Conservation (phyloP, 1,139 yeast genomes). For the Wickerhamomyces sp. region DNA sequence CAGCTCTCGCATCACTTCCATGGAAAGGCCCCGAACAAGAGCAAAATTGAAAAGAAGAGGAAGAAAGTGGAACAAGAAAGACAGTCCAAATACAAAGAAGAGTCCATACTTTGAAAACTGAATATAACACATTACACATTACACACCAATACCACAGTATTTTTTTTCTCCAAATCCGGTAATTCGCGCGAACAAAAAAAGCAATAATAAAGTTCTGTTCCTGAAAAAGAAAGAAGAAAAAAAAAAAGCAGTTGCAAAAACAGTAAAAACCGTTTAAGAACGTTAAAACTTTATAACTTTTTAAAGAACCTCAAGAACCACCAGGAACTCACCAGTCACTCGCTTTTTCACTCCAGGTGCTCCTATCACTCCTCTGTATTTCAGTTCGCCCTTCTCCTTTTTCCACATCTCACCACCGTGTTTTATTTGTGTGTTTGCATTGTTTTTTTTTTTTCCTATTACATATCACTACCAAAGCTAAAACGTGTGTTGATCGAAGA, state of each 20-base stretch:
- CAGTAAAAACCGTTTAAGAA: neutral
- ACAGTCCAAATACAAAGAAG: conserved; percentile 10
- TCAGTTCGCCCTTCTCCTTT: neutral
- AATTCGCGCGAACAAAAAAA: neutral
- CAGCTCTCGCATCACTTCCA: conserved; percentile 83
- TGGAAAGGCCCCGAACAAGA: conserved; percentile 48
- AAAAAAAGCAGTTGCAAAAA: neutral
- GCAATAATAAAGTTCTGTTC: no score
- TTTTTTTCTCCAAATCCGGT: no score
- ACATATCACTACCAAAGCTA: neutral
- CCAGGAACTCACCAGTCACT: neutral
- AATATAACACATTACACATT: no score
- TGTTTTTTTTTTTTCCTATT: neutral
- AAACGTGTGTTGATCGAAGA: neutral
- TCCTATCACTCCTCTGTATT: neutral
- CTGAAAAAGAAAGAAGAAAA: neutral
- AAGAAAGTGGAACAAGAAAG: conserved; percentile 32
- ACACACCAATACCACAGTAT: no score
- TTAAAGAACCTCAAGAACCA: neutral
- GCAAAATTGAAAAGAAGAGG: conserved; percentile 32
- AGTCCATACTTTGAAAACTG: neutral
- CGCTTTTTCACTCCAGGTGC: no score
- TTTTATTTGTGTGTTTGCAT: neutral
- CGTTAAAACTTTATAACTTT: neutral
- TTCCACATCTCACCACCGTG: no score